Conservation (phyloP, 1,284 basidiomycete genomes). For the Heterobasidion annosum region DNA sequence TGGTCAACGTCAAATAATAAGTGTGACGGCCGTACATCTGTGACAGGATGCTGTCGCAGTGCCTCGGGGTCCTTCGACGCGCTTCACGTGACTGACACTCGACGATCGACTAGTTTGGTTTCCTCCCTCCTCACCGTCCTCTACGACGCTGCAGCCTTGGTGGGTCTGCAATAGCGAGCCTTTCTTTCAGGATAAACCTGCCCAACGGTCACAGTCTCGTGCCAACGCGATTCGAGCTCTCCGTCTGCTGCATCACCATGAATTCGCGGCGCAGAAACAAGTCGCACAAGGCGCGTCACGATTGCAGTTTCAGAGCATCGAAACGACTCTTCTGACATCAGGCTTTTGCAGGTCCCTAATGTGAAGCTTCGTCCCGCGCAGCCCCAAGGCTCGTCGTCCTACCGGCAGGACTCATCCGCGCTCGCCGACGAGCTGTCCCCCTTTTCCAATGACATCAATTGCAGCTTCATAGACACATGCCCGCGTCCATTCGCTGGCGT, state of each 20-base stretch:
- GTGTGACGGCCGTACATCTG: background rate
- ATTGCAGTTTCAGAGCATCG: background rate
- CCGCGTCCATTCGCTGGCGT: slow-evolving; percentile 5
- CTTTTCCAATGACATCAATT: background rate
- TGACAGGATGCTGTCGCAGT: background rate
- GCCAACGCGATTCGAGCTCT: background rate
- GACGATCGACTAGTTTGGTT: background rate
- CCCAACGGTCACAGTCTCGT: no score
- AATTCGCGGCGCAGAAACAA: slow-evolving; percentile 1
- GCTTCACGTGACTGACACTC: background rate
- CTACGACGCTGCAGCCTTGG: background rate
- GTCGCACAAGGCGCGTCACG: slow-evolving; percentile 2
- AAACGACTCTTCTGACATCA: background rate
- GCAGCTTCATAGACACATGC: slow-evolving; percentile 3
- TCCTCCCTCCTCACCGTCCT: background rate
- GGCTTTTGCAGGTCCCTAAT: background rate
- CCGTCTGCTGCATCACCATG: background rate
- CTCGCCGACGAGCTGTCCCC: background rate
- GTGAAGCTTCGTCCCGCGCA: slow-evolving; percentile 3
- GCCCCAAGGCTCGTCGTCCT: background rate
- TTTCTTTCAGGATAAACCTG: background rate
- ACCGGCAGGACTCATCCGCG: background rate
- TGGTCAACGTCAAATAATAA: background rate
- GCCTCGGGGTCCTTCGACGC: background rate
- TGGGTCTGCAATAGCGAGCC: background rate